Evolutionary conservation across 495 filamentous ascomycete species (phyloP), one percentile per base, ranked within the genome.

Genomic region (Chaetomium cochliodes): DNA sequence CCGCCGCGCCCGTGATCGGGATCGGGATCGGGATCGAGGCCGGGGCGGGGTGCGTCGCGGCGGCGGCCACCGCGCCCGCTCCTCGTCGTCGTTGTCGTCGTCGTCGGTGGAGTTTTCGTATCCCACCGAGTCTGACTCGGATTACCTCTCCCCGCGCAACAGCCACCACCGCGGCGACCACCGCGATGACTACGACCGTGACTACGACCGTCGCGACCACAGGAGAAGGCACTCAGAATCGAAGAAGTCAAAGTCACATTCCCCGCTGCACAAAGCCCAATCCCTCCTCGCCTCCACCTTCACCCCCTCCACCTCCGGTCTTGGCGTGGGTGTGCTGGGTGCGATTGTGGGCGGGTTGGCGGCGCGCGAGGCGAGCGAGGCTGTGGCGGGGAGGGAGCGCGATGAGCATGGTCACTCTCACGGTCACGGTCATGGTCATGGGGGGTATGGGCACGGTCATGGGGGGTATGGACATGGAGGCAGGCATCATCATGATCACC

Each of bases 291-390:
- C 73, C 22, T 62, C 54, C 20, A 66, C 61, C 49, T 81, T 81
- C 62, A 74, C 70, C 5, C 65, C 72, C 37, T 76, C 79, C 0
- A 74, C 73, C 3, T 70, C 77, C 0, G 80, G 79, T 0, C 58
- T 82, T 0, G 78, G 79, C 18, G 74, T 76, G 2, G 75, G 78
- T 20, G 72, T 80, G 23, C 62, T 82, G 5, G 80, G 80, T 16
- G 79, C 80, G 5, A 68, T 82, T 5, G 74, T 80, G 0, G 80
- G 80, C 7, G 80, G 80, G 0, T 56, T 82, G 2, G 79, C 77
- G 5, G 77, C 72, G 4, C 52, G 77, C 0, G 76, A 82, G 68
- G 79, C 73, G 0, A 49, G 25, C 4, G 57, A 49, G 26, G 57
- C 41, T 16, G 57, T 59, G 26, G 55, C 37, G 33, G 52, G 7